These are phyloP conservation scores for Prunus mira DNA, from an alignment of 306 rosid genomes.

Conservation along the genomic window DNA sequence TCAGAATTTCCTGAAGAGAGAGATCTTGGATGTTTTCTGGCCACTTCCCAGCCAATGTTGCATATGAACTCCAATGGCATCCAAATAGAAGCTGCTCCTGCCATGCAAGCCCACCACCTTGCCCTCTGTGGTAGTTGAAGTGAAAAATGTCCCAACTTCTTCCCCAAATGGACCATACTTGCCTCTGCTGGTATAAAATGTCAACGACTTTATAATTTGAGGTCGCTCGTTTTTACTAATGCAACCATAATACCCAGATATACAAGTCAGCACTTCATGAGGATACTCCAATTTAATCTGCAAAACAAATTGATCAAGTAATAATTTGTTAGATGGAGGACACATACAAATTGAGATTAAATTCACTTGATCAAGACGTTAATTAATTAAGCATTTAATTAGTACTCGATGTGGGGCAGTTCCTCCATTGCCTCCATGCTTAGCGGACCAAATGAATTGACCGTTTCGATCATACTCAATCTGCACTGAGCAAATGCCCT, in stretches of 20 bases:
- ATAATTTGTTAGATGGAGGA: too few relatives aligned
- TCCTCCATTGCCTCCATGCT: conserved; percentile 83
- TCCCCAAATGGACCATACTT: conserved; percentile 89
- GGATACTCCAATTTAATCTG: conserved; percentile 85
- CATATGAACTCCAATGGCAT: conserved; percentile 93
- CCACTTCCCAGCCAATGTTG: conserved; percentile 90
- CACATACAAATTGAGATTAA: too few relatives aligned
- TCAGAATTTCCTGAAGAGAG: conserved; percentile 65
- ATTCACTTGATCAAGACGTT: background rate
- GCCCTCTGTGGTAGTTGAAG: conserved; percentile 82
- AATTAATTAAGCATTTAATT: background rate
- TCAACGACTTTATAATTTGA: conserved; percentile 63
- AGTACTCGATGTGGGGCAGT: conserved; percentile 58
- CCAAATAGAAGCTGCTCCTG: conserved; percentile 77
- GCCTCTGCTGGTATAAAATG: conserved; percentile 68
- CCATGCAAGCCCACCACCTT: conserved; percentile 92
- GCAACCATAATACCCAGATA: conserved; percentile 70
- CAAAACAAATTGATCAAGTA: conserved; percentile 4
- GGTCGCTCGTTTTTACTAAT: conserved; percentile 40
- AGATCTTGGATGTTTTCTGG: conserved; percentile 49
- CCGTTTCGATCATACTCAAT: conserved; percentile 82
- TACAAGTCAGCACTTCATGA: conserved; percentile 69
- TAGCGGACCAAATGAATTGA: conserved; percentile 88
- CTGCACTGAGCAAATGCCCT: conserved; percentile 78
- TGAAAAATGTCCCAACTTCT: conserved; percentile 82